Conservation (phyloP, 1,284 basidiomycete genomes). For the Trametes polyzona region DNA sequence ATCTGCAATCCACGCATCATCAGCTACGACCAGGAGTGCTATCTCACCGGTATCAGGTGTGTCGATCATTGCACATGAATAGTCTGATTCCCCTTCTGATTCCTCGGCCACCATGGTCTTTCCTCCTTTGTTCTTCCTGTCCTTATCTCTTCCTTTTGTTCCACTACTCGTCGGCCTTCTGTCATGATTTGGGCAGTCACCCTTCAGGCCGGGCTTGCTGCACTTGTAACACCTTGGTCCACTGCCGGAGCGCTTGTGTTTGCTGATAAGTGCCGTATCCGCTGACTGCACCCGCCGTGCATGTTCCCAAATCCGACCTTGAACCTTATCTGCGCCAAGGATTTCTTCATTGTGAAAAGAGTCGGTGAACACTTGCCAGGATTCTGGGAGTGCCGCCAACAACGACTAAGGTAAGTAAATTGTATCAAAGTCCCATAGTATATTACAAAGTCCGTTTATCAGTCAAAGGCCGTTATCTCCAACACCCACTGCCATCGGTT, state of each 20-base stretch:
- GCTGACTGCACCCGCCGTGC: slow-evolving; percentile 5
- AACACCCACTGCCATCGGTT: no score
- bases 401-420: no score
- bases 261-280: background rate
- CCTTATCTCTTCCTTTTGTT: background rate
- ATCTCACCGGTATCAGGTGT: background rate
- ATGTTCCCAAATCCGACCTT: slow-evolving; percentile 39
- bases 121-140: background rate
- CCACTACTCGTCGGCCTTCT: slow-evolving; percentile 3
- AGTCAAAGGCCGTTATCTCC: no score
- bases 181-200: slow-evolving; percentile 19
- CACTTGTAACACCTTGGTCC: slow-evolving; percentile 10
- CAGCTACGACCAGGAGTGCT: slow-evolving; percentile 1
- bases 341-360: slow-evolving; percentile 30
- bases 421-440: no score
- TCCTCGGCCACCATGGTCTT: slow-evolving; percentile 9
- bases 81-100: background rate
- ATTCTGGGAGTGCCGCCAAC: slow-evolving; percentile 40
- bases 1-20: slow-evolving; percentile 24
- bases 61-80: background rate
- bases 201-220: slow-evolving; percentile 9
- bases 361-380: slow-evolving; percentile 40
- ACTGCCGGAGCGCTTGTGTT: background rate
- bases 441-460: no score
- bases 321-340: slow-evolving; percentile 30